Evolutionary conservation across 441 rosid genomes (phyloP).

Genomic region (Corymbia citriodora): DNA sequence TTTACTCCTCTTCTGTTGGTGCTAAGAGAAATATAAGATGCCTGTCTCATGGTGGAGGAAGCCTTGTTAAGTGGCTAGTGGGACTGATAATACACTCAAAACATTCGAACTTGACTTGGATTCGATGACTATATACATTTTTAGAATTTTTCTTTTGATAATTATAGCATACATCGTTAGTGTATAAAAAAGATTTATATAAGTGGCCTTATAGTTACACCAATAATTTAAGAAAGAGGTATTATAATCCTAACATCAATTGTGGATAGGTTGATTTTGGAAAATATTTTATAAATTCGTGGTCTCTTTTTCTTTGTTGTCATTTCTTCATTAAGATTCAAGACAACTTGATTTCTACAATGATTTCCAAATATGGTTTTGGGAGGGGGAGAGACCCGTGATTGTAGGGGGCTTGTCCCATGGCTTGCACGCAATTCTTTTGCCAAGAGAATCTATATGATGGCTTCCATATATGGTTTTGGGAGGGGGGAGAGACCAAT

Average conservation of each 20-base stretch:
- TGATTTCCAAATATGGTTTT: rapidly evolving
- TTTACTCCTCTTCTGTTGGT: too few species aligned
- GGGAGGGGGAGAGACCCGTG: neutral
- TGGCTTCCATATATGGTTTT: too few species aligned
- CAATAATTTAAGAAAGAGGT: neutral
- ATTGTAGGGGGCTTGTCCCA: too few species aligned
- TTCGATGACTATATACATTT: neutral
- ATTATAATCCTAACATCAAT: neutral
- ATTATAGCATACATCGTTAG: neutral
- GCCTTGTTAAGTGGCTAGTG: neutral
- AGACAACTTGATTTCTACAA: neutral
- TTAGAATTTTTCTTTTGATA: neutral
- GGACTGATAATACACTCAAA: neutral
- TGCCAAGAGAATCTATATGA: too few species aligned
- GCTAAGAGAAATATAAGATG: neutral
- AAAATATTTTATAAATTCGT: too few species aligned
- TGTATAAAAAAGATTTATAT: neutral
- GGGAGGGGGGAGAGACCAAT: too few species aligned
- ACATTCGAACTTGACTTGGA: neutral
- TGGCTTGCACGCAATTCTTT: too few species aligned
- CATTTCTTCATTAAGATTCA: neutral
- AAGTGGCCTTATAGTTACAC: neutral
- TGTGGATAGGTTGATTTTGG: neutral
- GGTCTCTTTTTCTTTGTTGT: neutral
- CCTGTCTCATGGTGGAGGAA: neutral